Conservation (phyloP, 208 protist species). For the Leishmania turanica region DNA sequence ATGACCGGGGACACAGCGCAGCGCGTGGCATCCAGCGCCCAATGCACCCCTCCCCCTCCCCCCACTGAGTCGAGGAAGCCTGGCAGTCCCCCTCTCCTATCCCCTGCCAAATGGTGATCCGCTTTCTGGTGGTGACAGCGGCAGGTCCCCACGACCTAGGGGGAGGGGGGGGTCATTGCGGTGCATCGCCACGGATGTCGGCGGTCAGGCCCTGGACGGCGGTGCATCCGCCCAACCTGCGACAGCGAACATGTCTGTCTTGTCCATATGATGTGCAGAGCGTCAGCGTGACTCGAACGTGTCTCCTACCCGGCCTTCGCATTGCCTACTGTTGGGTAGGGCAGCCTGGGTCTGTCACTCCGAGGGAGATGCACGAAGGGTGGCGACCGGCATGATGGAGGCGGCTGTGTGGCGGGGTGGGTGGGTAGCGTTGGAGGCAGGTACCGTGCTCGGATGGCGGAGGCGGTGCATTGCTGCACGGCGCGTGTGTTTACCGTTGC, state of each 20-base stretch:
- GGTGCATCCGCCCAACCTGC: background rate
- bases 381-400: background rate
- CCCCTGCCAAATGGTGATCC: background rate
- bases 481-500: background rate
- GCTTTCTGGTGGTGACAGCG: background rate
- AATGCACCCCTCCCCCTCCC: no score
- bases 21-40: background rate
- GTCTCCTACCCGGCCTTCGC: background rate
- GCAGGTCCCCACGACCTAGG: background rate
- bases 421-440: background rate
- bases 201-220: background rate
- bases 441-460: background rate
- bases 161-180: background rate
- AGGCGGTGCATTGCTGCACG: background rate
- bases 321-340: background rate
- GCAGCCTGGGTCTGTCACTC: no score
- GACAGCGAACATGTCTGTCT: background rate
- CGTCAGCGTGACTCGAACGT: background rate
- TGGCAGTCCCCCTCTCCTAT: background rate
- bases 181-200: background rate
- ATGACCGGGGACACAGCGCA: background rate
- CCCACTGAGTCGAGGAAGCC: background rate
- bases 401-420: background rate
- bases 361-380: background rate
- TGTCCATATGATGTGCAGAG: background rate